These are phyloP conservation scores for Hypoxylon sp. DNA, from an alignment of 2,329 filamentous ascomycete genomes.

Conservation along the genomic window DNA sequence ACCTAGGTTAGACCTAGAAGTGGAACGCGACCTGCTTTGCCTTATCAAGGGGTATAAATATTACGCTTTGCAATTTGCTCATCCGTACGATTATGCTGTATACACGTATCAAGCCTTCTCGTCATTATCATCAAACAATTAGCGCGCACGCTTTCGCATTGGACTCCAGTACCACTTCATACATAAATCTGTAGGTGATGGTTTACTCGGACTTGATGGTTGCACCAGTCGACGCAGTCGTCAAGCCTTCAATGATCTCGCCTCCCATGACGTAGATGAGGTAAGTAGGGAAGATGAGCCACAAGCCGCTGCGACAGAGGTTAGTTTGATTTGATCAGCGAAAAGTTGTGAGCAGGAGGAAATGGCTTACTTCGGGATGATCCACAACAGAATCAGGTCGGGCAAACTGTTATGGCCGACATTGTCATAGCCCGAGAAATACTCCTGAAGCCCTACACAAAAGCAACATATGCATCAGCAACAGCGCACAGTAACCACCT, in stretches of 20 bases:
- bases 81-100: too few species aligned
- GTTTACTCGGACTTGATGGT: slow-evolving; percentile 53
- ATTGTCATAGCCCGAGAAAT: slow-evolving; percentile 63
- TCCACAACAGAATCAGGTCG: slow-evolving; percentile 62
- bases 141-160: too few species aligned
- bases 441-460: slow-evolving; percentile 62
- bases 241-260: slow-evolving; percentile 59
- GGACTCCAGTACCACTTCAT: too few species aligned
- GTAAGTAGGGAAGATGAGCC: slow-evolving; percentile 62
- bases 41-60: too few species aligned
- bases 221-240: slow-evolving; percentile 46
- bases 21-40: too few species aligned
- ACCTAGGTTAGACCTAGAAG: too few species aligned
- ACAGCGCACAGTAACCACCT: not conserved
- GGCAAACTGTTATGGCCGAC: slow-evolving; percentile 62
- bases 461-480: not conserved
- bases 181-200: too few species aligned
- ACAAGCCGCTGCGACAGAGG: slow-evolving; percentile 58
- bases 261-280: slow-evolving; percentile 59
- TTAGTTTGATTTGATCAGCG: too few species aligned
- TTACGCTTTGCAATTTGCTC: too few species aligned
- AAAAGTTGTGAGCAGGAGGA: too few species aligned
- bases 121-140: too few species aligned
- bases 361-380: slow-evolving; percentile 64
- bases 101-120: too few species aligned